Conservation (phyloP, 257 asterid species). For the Leonotis leonurus region DNA sequence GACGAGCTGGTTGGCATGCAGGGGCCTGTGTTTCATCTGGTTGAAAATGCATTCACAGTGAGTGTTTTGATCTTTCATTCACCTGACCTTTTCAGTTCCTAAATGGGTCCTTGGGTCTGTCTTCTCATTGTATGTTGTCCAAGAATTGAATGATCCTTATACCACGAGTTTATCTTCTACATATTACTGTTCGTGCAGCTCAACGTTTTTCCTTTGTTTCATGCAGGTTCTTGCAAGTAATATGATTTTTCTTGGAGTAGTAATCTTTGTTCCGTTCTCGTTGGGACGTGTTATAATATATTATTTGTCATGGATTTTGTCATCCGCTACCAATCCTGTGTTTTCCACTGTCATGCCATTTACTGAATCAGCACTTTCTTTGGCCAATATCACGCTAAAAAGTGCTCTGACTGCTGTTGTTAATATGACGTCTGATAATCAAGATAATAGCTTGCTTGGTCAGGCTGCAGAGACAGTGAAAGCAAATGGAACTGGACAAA, state of each 20-base stretch:
- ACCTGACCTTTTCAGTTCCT: background rate
- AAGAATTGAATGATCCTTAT: background rate
- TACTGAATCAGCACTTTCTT: conserved; percentile 77
- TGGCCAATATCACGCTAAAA: conserved; percentile 75
- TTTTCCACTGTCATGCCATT: conserved; percentile 73
- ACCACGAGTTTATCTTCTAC: background rate
- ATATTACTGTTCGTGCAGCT: background rate
- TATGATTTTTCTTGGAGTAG: conserved; percentile 94
- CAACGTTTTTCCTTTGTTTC: conserved; percentile 9
- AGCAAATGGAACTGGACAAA: conserved; percentile 54
- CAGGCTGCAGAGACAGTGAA: conserved; percentile 57
- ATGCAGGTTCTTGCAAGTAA: conserved; percentile 98
- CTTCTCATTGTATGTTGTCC: background rate
- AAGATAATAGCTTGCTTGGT: conserved; percentile 48
- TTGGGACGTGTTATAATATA: conserved; percentile 68
- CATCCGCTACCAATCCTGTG: conserved; percentile 76
- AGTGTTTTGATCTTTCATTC: conserved; percentile 21
- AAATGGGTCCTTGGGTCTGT: background rate
- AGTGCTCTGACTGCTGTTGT: conserved; percentile 70
- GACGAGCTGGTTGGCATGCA: conserved; percentile 99
- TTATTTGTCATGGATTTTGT: conserved; percentile 65
- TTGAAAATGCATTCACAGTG: conserved; percentile 95
- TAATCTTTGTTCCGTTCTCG: conserved; percentile 79
- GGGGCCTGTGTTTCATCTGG: conserved; percentile 97
- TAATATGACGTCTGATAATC: conserved; percentile 66